Base-by-base conservation (phyloP, 305 asterid species). In the Fraxinus xanthoxyloides region DNA sequence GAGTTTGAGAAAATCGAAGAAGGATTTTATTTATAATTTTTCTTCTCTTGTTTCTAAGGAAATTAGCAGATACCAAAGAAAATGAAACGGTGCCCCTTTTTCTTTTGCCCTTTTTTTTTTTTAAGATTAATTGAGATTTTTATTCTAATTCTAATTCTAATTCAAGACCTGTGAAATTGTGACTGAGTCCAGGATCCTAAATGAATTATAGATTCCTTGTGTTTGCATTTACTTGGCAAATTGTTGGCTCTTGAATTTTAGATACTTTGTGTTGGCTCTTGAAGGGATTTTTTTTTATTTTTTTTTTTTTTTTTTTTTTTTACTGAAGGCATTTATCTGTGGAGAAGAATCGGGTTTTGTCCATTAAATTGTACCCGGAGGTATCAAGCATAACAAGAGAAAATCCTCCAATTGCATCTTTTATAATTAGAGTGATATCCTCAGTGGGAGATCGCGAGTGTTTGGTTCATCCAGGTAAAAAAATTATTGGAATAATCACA, bases 341-440 rank as follows among this genome's bases (percentile, higher is more conserved):
- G 90, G 98, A 96, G 91, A 96, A 92, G 91, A 94, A 86, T 84
- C 86, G 97, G 77, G 78, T 86, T 48, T 70, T 96, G 90, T 87
- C 75, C 59, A 86, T 96, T 74, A 96, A 91, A 77, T 46, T 96
- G 84, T 93, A 87, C 85, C 99, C 99, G 0, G 98, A 92, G 84
- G 80, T 89, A 84, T 93, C 98, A 10, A 91, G 89, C 83, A 56
- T 88, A 69, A 91, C 96, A 0, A 90, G 93, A 72, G 98, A 94
- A 24, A 91, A 87, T 81, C 99, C 98, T 83, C 98, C 99, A 3
- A 79, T 96, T 69, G 98, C 98, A 32, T 94, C 99, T 5, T 96
- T 96, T 79, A 72, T 89, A 17, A 91, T 96, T 87, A 88, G 88
- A 87, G 89, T 91, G 82, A 86, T 96, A 35, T 96, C 98, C 21